Evolutionary conservation across 1,139 yeast species (phyloP).

Genomic region (Yamadazyma spencermartinsiae): DNA sequence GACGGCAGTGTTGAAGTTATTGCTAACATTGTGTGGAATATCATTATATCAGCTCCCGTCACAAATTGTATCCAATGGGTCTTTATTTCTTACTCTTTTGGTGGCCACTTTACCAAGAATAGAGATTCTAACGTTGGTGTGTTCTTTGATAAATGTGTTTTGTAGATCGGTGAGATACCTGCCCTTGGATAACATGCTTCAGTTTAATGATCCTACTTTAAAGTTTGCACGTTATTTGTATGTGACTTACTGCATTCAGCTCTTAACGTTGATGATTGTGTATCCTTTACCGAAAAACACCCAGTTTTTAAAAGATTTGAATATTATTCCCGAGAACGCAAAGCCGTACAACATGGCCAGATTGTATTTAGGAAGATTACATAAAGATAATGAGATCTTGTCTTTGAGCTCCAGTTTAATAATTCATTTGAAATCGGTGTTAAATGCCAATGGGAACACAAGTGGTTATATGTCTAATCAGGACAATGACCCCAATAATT

Average conservation of each 20-base stretch:
- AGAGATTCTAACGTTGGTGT: constrained; percentile 54
- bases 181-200: constrained; percentile 38
- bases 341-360: constrained; percentile 51
- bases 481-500: constrained; percentile 6
- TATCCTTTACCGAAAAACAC: constrained; percentile 57
- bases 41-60: constrained; percentile 55
- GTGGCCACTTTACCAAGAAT: constrained; percentile 53
- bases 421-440: not conserved
- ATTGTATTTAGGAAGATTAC: constrained; percentile 51
- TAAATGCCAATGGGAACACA: not conserved
- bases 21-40: constrained; percentile 64
- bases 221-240: constrained; percentile 45
- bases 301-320: constrained; percentile 44
- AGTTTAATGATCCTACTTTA: constrained; percentile 35
- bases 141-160: constrained; percentile 66
- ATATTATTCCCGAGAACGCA: constrained; percentile 23
- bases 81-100: constrained; percentile 57
- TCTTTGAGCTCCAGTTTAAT: constrained; percentile 45
- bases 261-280: constrained; percentile 59
- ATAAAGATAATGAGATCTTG: constrained; percentile 53
- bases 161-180: constrained; percentile 38
- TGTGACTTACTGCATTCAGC: constrained; percentile 60
- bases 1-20: constrained; percentile 61
- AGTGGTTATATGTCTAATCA: constrained; percentile 1
- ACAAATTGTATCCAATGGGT: constrained; percentile 51